These are phyloP conservation scores for Globisporangium cederbergense DNA, from an alignment of 352 stramenopile genomes.

Conservation along the genomic window DNA sequence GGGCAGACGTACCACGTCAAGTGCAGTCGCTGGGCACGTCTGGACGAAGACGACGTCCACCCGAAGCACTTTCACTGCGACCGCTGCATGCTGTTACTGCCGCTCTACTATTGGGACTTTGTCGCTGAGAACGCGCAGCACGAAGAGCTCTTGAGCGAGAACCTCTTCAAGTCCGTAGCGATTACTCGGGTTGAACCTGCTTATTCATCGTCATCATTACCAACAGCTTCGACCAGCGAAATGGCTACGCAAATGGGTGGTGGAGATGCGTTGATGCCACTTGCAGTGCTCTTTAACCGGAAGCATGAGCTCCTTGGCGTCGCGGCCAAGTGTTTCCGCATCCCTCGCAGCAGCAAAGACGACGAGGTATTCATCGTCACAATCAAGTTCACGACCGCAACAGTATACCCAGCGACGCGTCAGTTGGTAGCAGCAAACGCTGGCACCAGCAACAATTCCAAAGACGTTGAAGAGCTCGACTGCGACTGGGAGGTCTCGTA, in stretches of 20 bases:
- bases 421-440: conserved; percentile 17
- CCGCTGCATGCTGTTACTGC: conserved; percentile 25
- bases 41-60: conserved; percentile 28
- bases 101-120: conserved; percentile 64
- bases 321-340: conserved; percentile 42
- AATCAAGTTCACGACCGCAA: conserved; percentile 26
- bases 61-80: conserved; percentile 47
- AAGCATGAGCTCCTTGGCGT: conserved; percentile 40
- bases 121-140: conserved; percentile 41
- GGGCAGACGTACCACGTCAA: conserved; percentile 54
- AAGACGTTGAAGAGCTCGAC: conserved; percentile 13
- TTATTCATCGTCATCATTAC: not conserved
- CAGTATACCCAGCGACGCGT: conserved; percentile 28
- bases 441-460: conserved; percentile 10
- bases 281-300: conserved; percentile 39
- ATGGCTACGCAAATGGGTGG: conserved; percentile 8
- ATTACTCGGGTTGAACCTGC: conserved; percentile 20
- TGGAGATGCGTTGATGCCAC: conserved; percentile 1
- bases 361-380: conserved; percentile 47
- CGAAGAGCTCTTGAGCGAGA: conserved; percentile 39
- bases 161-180: conserved; percentile 38
- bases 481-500: conserved; percentile 41
- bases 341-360: conserved; percentile 45
- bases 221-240: not conserved
- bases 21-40: conserved; percentile 61